phyloP scores from a whole-genome alignment of 805 yeast genomes.

The Cyberlindnera xylosilytica region DNA sequence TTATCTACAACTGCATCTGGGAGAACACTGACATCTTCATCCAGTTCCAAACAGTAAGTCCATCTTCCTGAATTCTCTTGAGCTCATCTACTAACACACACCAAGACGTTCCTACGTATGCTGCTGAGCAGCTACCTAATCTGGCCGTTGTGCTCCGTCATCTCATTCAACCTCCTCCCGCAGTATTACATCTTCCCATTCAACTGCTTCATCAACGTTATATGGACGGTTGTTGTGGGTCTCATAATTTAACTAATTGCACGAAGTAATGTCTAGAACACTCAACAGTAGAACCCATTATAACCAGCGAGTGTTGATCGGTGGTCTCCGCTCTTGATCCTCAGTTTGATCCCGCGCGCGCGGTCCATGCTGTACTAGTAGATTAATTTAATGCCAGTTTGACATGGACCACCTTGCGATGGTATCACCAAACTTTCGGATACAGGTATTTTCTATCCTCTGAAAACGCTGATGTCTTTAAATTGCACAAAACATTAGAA shows the following conservation, averaged over 20 bases:
- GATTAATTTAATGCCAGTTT: no score
- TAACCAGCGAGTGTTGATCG: no score
- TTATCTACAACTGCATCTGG: slow-evolving; percentile 50
- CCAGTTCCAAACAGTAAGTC: slow-evolving; percentile 29
- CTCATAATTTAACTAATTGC: slow-evolving; percentile 18
- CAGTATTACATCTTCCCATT: slow-evolving; percentile 52
- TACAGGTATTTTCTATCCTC: no score
- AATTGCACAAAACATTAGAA: no score
- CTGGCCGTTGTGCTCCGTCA: slow-evolving; percentile 57
- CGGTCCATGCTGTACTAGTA: no score
- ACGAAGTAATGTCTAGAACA: background rate
- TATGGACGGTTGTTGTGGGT: slow-evolving; percentile 55
- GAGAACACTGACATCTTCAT: slow-evolving; percentile 39
- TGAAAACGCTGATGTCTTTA: no score
- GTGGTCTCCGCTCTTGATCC: no score
- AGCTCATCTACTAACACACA: background rate
- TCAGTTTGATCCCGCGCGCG: no score
- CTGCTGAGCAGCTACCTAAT: slow-evolving; percentile 50
- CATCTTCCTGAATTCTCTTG: background rate
- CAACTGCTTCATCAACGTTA: slow-evolving; percentile 52
- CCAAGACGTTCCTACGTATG: slow-evolving; percentile 39
- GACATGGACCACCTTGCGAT: no score
- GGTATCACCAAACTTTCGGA: no score
- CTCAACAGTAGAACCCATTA: no score
- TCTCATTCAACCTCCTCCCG: slow-evolving; percentile 48